Evolutionary conservation across 108 stramenopile species (phyloP).

Genomic region (Pseudonitzschia delicatissima): DNA sequence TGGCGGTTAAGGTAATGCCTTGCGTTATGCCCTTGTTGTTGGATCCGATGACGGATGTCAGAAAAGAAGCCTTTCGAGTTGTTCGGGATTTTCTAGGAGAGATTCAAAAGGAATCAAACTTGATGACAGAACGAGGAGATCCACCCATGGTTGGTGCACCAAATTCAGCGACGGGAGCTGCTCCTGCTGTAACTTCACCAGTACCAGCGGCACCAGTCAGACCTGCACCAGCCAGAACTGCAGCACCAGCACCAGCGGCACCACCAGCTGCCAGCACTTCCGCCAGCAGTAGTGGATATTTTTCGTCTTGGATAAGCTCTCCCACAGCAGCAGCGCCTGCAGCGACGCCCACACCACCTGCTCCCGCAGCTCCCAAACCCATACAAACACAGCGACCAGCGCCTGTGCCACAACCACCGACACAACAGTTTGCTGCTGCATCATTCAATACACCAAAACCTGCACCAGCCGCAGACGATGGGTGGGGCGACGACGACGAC

Average conservation of each 20-base stretch:
- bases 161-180: conserved; percentile 10
- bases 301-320: conserved; percentile 76
- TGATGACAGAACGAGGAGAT: conserved; percentile 38
- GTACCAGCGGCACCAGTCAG: too few species aligned
- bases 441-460: conserved; percentile 17
- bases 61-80: conserved; percentile 69
- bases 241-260: conserved; percentile 37
- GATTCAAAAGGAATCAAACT: conserved; percentile 57
- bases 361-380: conserved; percentile 18
- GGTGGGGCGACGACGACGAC: conserved; percentile 44
- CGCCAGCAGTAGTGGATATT: conserved; percentile 33
- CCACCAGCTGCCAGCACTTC: not conserved
- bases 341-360: conserved; percentile 19
- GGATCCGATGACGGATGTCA: conserved; percentile 67
- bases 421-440: conserved; percentile 13
- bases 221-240: conserved; percentile 7
- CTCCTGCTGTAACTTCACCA: not conserved
- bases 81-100: conserved; percentile 55
- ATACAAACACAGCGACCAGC: conserved; percentile 15
- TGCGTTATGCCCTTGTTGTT: conserved; percentile 58
- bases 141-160: conserved; percentile 26
- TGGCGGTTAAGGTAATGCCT: conserved; percentile 69
- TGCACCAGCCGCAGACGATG: conserved; percentile 43
- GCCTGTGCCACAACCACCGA: conserved; percentile 7
- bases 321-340: conserved; percentile 25